Conservation (phyloP, 148 eudicot genomes). For the Nepenthes gracilis region DNA sequence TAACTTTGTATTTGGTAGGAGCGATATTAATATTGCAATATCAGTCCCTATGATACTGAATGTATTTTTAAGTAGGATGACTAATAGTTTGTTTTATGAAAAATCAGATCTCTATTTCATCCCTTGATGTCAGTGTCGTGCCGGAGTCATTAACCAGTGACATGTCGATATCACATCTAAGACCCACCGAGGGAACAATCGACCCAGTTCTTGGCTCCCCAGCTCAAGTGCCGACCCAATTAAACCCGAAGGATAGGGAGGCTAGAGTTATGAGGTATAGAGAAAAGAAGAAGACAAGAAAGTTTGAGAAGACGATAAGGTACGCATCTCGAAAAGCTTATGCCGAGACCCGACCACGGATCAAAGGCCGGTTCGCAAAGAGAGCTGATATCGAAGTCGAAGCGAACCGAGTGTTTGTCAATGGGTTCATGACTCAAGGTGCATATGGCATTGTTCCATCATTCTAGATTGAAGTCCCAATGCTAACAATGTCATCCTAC, state of each 20-base stretch:
- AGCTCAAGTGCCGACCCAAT: constrained; percentile 46
- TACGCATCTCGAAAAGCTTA: constrained; percentile 98
- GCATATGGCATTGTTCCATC: constrained; percentile 55
- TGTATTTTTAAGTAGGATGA: not conserved
- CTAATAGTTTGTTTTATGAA: not conserved
- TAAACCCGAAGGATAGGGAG: constrained; percentile 67
- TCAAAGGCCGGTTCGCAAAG: constrained; percentile 93
- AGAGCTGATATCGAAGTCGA: constrained; percentile 51
- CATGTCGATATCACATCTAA: constrained; percentile 32
- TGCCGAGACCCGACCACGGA: constrained; percentile 92
- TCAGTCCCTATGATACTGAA: too few relatives aligned
- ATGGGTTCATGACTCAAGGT: constrained; percentile 31
- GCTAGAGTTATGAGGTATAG: constrained; percentile 86
- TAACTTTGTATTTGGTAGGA: too few relatives aligned
- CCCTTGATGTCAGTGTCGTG: constrained; percentile 71
- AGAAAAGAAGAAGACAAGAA: constrained; percentile 85
- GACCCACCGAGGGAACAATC: constrained; percentile 56
- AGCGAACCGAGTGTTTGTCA: constrained; percentile 59
- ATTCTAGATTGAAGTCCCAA: not conserved
- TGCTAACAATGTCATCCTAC: too few relatives aligned
- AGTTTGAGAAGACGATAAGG: constrained; percentile 87
- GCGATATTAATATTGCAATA: too few relatives aligned
- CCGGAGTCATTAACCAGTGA: constrained; percentile 54
- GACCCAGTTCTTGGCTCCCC: constrained; percentile 61
- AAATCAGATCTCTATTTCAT: constrained; percentile 67